Conservation (phyloP, 2,329 filamentous ascomycete genomes). For the Trichoderma sp. region DNA sequence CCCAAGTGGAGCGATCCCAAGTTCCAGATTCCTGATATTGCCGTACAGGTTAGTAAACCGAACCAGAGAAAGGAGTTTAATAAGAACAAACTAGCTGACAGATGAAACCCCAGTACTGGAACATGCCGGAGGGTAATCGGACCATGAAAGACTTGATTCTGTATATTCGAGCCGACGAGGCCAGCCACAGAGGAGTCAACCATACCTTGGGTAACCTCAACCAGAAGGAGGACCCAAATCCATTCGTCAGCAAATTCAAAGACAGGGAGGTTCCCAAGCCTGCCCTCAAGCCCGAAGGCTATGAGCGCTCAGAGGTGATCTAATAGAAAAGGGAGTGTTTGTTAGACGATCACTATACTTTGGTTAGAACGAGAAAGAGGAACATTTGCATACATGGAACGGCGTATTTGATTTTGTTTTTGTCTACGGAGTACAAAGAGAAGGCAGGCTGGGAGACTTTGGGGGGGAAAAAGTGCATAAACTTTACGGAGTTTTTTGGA, state of each 20-base stretch:
- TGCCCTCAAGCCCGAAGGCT: slow-evolving; percentile 65
- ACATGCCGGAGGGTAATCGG: slow-evolving; percentile 79
- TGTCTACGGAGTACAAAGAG: neutral
- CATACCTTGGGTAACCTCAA: slow-evolving; percentile 89
- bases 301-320: slow-evolving; percentile 81
- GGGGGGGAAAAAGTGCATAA: neutral
- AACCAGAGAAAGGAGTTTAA: neutral
- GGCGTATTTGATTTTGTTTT: neutral
- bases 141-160: slow-evolving; percentile 84
- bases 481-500: neutral
- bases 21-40: slow-evolving; percentile 81
- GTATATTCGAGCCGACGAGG: slow-evolving; percentile 88
- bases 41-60: slow-evolving; percentile 52
- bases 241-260: slow-evolving; percentile 82
- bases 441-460: neutral
- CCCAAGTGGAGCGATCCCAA: slow-evolving; percentile 72
- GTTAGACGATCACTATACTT: neutral
- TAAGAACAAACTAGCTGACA: neutral
- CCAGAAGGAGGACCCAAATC: slow-evolving; percentile 84
- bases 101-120: slow-evolving; percentile 64
- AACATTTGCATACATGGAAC: neutral
- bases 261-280: slow-evolving; percentile 64
- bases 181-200: slow-evolving; percentile 89
- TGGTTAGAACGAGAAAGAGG: neutral
- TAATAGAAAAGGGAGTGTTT: slow-evolving; percentile 27